These are phyloP conservation scores for Pseudonitzschia multiseries DNA, from an alignment of 108 stramenopile species.

Conservation along the genomic window DNA sequence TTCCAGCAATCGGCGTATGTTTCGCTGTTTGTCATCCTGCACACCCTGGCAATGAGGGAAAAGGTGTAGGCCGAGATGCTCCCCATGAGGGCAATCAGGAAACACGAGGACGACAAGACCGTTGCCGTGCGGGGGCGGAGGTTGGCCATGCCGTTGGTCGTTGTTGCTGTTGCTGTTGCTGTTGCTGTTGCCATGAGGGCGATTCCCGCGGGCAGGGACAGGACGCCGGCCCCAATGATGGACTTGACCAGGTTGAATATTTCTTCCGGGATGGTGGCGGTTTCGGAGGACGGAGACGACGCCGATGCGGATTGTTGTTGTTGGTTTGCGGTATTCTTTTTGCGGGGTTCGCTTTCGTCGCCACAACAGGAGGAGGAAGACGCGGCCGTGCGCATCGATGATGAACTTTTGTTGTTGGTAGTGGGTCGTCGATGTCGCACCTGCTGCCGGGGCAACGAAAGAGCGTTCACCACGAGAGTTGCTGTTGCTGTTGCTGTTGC, in stretches of 20 bases:
- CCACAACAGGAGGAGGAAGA: too few relatives aligned
- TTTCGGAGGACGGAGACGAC: neutral
- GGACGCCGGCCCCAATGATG: constrained; percentile 83
- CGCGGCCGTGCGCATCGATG: too few relatives aligned
- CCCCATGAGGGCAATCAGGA: constrained; percentile 72
- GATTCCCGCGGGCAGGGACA: constrained; percentile 79
- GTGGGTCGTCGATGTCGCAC: too few relatives aligned
- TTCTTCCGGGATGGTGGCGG: constrained; percentile 60
- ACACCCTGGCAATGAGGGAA: constrained; percentile 78
- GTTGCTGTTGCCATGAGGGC: constrained; percentile 27
- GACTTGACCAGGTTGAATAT: constrained; percentile 87
- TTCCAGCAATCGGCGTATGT: constrained; percentile 30
- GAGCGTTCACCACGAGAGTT: too few relatives aligned
- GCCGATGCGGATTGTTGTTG: neutral
- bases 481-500: too few relatives aligned
- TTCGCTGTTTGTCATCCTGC: constrained; percentile 46
- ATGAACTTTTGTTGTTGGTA: too few relatives aligned
- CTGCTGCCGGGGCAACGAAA: too few relatives aligned
- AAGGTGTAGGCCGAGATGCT: constrained; percentile 83
- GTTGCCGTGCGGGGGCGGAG: too few relatives aligned
- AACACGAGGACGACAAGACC: constrained; percentile 76
- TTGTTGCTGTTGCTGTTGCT: constrained; percentile 3
- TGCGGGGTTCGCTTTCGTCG: too few relatives aligned
- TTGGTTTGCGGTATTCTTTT: neutral
- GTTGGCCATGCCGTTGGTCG: neutral